A percentile compares a stretch with the other conserved stretches of the same genome.
Conservation (phyloP, 495 filamentous ascomycete species). For the Achaetomiella virescens region DNA sequence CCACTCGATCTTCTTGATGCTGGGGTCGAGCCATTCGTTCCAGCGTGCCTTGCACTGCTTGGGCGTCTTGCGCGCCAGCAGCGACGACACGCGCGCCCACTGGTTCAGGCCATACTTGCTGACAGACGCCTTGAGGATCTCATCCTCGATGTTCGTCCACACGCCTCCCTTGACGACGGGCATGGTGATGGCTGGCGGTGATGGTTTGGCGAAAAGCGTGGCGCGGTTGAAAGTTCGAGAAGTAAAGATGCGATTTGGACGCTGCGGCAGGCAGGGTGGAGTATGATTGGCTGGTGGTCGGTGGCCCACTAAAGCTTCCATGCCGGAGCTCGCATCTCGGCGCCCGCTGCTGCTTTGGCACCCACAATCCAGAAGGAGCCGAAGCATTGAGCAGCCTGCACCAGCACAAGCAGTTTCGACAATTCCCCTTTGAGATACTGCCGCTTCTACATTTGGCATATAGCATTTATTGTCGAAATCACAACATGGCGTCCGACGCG, state of each 20-base stretch:
- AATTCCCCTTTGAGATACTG: neutral
- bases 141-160: conserved; percentile 77
- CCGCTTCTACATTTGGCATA: neutral
- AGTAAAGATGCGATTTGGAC: neutral
- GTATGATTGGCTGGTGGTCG: neutral
- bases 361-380: neutral
- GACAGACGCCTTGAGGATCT: conserved; percentile 93
- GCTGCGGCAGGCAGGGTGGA: neutral
- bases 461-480: neutral
- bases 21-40: conserved; percentile 96
- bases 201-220: neutral
- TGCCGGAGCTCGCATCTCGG: neutral
- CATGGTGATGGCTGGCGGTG: conserved; percentile 51
- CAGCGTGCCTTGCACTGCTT: conserved; percentile 99
- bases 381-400: neutral
- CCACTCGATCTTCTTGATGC: conserved; percentile 98
- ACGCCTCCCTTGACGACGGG: conserved; percentile 97
- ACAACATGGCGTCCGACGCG: conserved; percentile 33
- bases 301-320: neutral
- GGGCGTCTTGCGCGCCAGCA: conserved; percentile 93
- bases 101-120: conserved; percentile 98
- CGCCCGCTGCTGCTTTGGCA: neutral
- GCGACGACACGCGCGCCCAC: conserved; percentile 96
- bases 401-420: no score
- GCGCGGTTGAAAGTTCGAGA: neutral